Percentiles rank a stretch among this genome's conserved stretches.
Conservation (phyloP, 2,329 filamentous ascomycete genomes). For the Lasiodiplodia sp. region DNA sequence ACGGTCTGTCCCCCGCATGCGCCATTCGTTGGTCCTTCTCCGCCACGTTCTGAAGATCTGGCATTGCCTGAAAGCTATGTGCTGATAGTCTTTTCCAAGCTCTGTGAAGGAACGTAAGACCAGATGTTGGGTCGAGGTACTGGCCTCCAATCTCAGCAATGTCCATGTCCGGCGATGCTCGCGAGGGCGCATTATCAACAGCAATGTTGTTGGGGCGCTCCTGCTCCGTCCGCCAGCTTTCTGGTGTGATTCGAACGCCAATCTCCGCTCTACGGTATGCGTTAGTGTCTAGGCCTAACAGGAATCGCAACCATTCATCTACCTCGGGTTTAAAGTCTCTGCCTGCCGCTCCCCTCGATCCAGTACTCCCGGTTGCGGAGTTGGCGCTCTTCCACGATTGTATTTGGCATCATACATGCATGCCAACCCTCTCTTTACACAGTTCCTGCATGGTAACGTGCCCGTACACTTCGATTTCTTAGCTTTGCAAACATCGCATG, state of each 20-base stretch:
- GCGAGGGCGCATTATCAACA: not conserved
- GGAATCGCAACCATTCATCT: not conserved
- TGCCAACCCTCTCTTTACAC: conserved; percentile 32
- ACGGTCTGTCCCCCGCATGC: conserved; percentile 60
- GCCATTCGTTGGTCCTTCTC: conserved; percentile 55
- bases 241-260: not conserved
- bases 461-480: conserved; percentile 43
- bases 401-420: conserved; percentile 41
- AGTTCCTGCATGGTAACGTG: conserved; percentile 39
- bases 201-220: not conserved
- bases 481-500: conserved; percentile 42
- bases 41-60: conserved; percentile 29
- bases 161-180: conserved; percentile 3
- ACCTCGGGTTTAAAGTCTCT: not conserved
- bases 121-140: conserved; percentile 62
- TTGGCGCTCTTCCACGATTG: conserved; percentile 38
- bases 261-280: not conserved
- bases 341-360: too few species aligned
- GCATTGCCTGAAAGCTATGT: conserved; percentile 50
- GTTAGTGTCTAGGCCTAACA: not conserved
- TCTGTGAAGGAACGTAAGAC: conserved; percentile 67
- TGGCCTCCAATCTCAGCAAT: conserved; percentile 62
- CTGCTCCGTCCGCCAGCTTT: not conserved
- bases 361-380: conserved; percentile 29
- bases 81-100: conserved; percentile 71